Percentiles rank a stretch among this genome's conserved stretches.
Evolutionary conservation across 1,284 basidiomycete species (phyloP).

Genomic region (Pseudozyma flocculosa): DNA sequence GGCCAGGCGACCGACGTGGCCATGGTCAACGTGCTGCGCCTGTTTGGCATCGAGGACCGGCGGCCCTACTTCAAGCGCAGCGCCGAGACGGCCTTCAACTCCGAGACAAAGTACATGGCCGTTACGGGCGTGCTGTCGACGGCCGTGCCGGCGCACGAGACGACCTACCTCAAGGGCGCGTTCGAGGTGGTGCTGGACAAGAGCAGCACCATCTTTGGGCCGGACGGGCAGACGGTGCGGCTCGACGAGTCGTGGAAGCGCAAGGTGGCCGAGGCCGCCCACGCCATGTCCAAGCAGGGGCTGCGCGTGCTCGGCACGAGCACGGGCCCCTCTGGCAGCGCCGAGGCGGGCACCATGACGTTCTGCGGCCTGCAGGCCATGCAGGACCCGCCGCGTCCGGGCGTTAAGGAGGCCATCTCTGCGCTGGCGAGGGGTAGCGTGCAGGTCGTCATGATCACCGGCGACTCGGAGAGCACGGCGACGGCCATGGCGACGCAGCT

Average conservation of each 20-base stretch:
- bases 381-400: constrained; percentile 89
- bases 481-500: constrained; percentile 82
- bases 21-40: constrained; percentile 75
- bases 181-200: constrained; percentile 81
- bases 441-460: constrained; percentile 97
- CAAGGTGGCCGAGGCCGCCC: constrained; percentile 71
- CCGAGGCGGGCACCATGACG: constrained; percentile 66
- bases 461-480: constrained; percentile 89
- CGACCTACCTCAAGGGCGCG: constrained; percentile 88
- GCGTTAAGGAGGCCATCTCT: constrained; percentile 83
- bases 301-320: constrained; percentile 88
- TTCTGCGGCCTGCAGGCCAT: constrained; percentile 93
- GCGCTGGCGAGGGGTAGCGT: constrained; percentile 81
- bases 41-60: constrained; percentile 71
- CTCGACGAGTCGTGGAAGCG: constrained; percentile 71
- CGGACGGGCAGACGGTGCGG: constrained; percentile 75
- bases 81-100: constrained; percentile 83
- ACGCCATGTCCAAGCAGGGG: constrained; percentile 71
- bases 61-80: constrained; percentile 71
- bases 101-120: constrained; percentile 89
- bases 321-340: constrained; percentile 63
- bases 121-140: constrained; percentile 66
- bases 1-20: constrained; percentile 95
- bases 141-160: constrained; percentile 64
- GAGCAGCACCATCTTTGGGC: constrained; percentile 83